Percentiles rank a stretch among this genome's conserved stretches.
Conservation (phyloP, 2,329 filamentous ascomycete species). For the Fusarium circinatum region DNA sequence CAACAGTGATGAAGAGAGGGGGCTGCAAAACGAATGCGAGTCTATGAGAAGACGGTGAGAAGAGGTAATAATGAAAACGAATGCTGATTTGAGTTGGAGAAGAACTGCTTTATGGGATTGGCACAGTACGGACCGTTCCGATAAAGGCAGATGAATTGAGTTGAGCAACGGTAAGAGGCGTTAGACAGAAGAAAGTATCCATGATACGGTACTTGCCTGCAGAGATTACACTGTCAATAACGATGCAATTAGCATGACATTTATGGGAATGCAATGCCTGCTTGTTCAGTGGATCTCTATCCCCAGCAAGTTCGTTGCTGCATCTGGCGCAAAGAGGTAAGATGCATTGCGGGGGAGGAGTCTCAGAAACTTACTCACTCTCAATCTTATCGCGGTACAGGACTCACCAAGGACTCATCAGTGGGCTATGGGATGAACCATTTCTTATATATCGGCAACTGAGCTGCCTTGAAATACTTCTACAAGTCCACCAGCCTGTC, state of each 20-base stretch:
- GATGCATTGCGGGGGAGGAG: constrained; percentile 32
- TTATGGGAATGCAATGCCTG: neutral
- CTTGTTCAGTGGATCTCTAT: constrained; percentile 5
- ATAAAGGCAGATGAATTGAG: neutral
- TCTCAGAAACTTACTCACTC: neutral
- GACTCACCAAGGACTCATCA: neutral
- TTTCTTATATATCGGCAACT: accelerated
- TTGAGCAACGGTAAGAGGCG: neutral
- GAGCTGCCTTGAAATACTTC: neutral
- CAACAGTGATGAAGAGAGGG: neutral
- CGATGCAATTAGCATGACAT: neutral
- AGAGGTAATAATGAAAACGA: neutral
- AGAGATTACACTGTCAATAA: neutral
- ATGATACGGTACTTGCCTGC: neutral
- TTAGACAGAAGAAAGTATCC: neutral
- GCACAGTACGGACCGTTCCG: constrained; percentile 17
- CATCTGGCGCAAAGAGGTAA: constrained; percentile 21
- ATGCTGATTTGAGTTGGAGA: neutral
- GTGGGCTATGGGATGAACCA: neutral
- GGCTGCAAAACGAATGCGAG: neutral
- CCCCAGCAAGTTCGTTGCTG: neutral
- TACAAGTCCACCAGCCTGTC: neutral
- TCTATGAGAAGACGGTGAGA: constrained; percentile 5
- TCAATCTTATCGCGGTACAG: neutral
- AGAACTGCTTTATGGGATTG: neutral